These are phyloP conservation scores for Talaromyces proteolyticus DNA, from an alignment of 495 filamentous ascomycete species.

Conservation along the genomic window DNA sequence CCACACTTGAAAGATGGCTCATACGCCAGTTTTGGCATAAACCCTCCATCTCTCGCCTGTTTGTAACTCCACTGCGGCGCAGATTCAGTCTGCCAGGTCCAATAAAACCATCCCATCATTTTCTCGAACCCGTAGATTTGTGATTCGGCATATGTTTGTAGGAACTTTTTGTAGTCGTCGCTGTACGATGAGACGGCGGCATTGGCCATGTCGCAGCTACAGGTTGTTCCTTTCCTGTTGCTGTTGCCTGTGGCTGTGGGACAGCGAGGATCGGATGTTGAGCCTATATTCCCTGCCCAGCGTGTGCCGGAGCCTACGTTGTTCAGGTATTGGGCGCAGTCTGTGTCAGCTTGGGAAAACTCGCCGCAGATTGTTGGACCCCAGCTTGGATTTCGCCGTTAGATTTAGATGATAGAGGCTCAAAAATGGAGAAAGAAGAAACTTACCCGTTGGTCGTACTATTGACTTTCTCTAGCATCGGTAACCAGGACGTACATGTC, in stretches of 20 bases:
- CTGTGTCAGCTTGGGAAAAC: slow-evolving; percentile 97
- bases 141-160: slow-evolving; percentile 86
- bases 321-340: slow-evolving; percentile 84
- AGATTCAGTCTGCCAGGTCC: slow-evolving; percentile 81
- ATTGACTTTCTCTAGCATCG: slow-evolving; percentile 66
- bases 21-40: slow-evolving; percentile 75
- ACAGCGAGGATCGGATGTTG: slow-evolving; percentile 55
- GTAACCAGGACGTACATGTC: slow-evolving; percentile 79
- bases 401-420: neutral
- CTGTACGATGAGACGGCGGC: slow-evolving; percentile 63
- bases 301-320: slow-evolving; percentile 83
- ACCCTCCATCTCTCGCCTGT: slow-evolving; percentile 74
- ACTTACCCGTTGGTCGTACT: slow-evolving; percentile 62
- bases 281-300: slow-evolving; percentile 76
- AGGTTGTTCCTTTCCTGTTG: slow-evolving; percentile 27
- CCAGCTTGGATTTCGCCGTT: too few species aligned
- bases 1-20: slow-evolving; percentile 71
- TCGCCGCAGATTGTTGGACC: slow-evolving; percentile 97
- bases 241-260: slow-evolving; percentile 49
- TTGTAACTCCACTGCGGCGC: slow-evolving; percentile 94
- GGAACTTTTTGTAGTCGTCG: slow-evolving; percentile 73
- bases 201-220: slow-evolving; percentile 72
- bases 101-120: slow-evolving; percentile 97
- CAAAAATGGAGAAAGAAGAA: neutral
- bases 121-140: slow-evolving; percentile 91